A percentile compares a stretch with the other conserved stretches of the same genome.
Conservation (phyloP, 1,284 basidiomycete genomes). For the Fistulinella cinereoalba region DNA sequence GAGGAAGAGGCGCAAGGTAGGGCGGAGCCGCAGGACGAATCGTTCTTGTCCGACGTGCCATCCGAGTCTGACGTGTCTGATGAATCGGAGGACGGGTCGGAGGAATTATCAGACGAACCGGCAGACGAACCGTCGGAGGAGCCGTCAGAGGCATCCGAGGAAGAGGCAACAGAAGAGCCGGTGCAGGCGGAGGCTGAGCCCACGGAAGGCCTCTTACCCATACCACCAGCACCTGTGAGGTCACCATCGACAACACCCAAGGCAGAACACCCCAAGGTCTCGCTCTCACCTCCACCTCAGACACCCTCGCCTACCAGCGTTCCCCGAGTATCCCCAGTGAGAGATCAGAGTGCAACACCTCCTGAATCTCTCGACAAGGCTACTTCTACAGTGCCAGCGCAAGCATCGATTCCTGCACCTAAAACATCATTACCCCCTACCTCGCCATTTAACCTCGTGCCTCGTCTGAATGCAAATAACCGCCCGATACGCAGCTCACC, state of each 20-base stretch:
- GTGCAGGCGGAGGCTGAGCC: conserved; percentile 23
- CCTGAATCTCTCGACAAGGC: conserved; percentile 53
- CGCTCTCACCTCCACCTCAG: conserved; percentile 28
- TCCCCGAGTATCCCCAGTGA: conserved; percentile 21
- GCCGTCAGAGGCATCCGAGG: conserved; percentile 9
- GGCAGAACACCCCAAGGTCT: conserved; percentile 36
- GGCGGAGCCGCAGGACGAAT: conserved; percentile 15
- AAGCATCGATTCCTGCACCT: conserved; percentile 23
- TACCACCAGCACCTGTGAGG: conserved; percentile 25
- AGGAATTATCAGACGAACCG: conserved; percentile 27
- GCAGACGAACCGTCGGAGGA: too few species aligned
- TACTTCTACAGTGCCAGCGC: conserved; percentile 30
- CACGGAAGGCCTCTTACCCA: conserved; percentile 12
- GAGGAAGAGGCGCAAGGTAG: conserved; percentile 20
- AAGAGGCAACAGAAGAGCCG: conserved; percentile 22
- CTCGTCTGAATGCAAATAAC: conserved; percentile 53
- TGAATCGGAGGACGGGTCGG: conserved; percentile 22
- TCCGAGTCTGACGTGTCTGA: conserved; percentile 20
- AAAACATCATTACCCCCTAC: conserved; percentile 14
- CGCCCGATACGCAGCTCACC: conserved; percentile 63
- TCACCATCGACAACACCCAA: conserved; percentile 42
- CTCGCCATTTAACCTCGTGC: conserved; percentile 40
- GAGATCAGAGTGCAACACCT: conserved; percentile 47
- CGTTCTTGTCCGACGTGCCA: conserved; percentile 18
- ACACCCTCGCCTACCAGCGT: conserved; percentile 16